Percentiles rank a stretch among this genome's conserved stretches.
These are phyloP conservation scores for Henckelia pumila DNA, from an alignment of 257 asterid species.

Conservation along the genomic window DNA sequence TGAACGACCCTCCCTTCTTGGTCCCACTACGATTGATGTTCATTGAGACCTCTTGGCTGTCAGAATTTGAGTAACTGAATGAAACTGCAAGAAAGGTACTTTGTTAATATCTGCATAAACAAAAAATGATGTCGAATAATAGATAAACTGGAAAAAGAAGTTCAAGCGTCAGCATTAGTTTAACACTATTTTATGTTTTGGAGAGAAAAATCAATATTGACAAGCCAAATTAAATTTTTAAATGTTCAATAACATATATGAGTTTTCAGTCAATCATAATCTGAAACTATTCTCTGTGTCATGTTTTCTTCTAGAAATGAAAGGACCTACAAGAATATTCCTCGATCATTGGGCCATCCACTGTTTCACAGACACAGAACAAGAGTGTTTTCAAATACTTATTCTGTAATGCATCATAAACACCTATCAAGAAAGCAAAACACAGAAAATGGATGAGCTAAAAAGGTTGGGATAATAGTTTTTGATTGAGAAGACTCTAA, in stretches of 20 bases:
- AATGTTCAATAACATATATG: not conserved
- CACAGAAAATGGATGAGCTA: constrained; percentile 24
- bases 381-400: constrained; percentile 86
- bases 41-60: constrained; percentile 88
- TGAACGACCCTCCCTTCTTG: constrained; percentile 77
- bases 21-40: constrained; percentile 74
- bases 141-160: not conserved
- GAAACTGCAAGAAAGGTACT: constrained; percentile 57
- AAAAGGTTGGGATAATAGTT: constrained; percentile 16
- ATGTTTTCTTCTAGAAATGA: constrained; percentile 9
- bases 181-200: not conserved
- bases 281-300: not conserved
- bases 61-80: constrained; percentile 76
- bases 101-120: constrained; percentile 28
- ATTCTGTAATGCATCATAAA: constrained; percentile 89
- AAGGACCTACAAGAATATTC: constrained; percentile 77
- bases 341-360: constrained; percentile 87
- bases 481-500: constrained; percentile 7
- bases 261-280: constrained; percentile 11
- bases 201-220: constrained; percentile 2
- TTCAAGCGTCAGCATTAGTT: constrained; percentile 7
- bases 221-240: not conserved
- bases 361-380: constrained; percentile 79
- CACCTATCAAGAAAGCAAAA: constrained; percentile 48
- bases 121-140: constrained; percentile 9